phyloP scores from a whole-genome alignment of 2,329 filamentous ascomycete species.

The Fusarium pseudoanthophilum region DNA sequence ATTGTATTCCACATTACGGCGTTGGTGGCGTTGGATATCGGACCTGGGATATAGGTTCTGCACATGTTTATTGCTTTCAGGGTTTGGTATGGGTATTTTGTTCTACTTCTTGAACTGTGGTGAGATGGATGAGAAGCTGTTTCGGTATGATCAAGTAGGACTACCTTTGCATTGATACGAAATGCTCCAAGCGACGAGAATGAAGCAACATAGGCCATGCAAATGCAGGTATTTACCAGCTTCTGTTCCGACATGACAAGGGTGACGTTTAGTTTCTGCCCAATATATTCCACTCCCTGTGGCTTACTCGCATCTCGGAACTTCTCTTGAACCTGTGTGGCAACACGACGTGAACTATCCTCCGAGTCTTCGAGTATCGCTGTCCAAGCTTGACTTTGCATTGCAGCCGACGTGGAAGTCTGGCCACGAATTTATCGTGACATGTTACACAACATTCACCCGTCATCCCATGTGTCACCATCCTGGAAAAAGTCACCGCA shows the following conservation, averaged over 20 bases:
- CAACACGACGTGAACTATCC: neutral
- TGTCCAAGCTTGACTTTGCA: neutral
- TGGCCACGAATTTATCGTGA: neutral
- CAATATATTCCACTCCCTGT: neutral
- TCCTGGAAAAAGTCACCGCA: neutral
- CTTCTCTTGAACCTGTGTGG: neutral
- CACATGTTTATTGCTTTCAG: constrained; percentile 20
- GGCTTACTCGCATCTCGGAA: neutral
- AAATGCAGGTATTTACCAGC: neutral
- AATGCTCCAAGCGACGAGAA: neutral
- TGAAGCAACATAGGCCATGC: neutral
- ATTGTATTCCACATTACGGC: constrained; percentile 38
- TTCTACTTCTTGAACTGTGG: neutral
- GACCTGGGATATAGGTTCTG: constrained; percentile 33
- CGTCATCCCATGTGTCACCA: neutral
- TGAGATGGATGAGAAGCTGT: neutral
- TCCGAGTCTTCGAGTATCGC: neutral
- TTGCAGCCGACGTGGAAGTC: neutral
- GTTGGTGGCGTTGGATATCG: constrained; percentile 36
- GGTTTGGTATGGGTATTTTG: neutral
- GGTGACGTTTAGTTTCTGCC: neutral
- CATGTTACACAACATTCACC: neutral
- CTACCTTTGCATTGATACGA: constrained; percentile 5
- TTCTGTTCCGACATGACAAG: neutral
- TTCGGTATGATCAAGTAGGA: neutral